Conservation (phyloP, 2,329 filamentous ascomycete species). For the Diatrype stigma region DNA sequence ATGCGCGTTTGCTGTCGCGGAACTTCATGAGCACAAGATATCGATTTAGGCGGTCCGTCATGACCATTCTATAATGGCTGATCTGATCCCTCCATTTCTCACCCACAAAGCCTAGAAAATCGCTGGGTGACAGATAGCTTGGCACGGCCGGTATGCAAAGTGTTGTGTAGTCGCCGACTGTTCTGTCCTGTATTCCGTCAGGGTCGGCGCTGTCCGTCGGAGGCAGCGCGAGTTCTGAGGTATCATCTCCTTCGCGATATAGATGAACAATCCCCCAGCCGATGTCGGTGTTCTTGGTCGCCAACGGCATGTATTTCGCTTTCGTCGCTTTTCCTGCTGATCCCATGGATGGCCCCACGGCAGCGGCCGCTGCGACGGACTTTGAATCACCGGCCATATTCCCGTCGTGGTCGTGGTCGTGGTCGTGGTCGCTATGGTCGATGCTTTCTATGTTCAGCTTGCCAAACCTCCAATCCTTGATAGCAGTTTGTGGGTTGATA, state of each 20-base stretch:
- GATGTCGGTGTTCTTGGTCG: slow-evolving; percentile 68
- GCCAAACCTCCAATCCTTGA: slow-evolving; percentile 76
- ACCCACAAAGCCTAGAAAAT: slow-evolving; percentile 88
- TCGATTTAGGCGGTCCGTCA: slow-evolving; percentile 81
- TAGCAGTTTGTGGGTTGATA: slow-evolving; percentile 45
- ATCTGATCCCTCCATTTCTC: slow-evolving; percentile 82
- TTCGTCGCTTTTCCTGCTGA: slow-evolving; percentile 73
- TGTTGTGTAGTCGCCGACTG: slow-evolving; percentile 67
- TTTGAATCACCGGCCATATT: slow-evolving; percentile 32
- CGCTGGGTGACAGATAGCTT: slow-evolving; percentile 85
- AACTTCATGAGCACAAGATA: slow-evolving; percentile 98
- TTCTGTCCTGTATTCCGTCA: slow-evolving; percentile 22
- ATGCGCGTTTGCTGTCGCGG: slow-evolving; percentile 67
- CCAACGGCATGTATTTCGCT: slow-evolving; percentile 69
- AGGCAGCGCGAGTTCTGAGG: slow-evolving; percentile 46
- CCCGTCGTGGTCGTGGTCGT: slow-evolving; percentile 13
- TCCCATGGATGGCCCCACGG: slow-evolving; percentile 50
- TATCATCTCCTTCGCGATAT: slow-evolving; percentile 80
- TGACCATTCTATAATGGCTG: slow-evolving; percentile 90
- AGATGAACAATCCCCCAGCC: slow-evolving; percentile 94
- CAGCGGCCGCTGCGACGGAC: slow-evolving; percentile 46
- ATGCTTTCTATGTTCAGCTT: slow-evolving; percentile 76
- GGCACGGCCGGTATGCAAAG: slow-evolving; percentile 93
- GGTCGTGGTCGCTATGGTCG: slow-evolving; percentile 53
- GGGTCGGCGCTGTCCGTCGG: slow-evolving; percentile 21